These are phyloP conservation scores for Russula virescens DNA, from an alignment of 768 basidiomycete genomes.

Conservation along the genomic window DNA sequence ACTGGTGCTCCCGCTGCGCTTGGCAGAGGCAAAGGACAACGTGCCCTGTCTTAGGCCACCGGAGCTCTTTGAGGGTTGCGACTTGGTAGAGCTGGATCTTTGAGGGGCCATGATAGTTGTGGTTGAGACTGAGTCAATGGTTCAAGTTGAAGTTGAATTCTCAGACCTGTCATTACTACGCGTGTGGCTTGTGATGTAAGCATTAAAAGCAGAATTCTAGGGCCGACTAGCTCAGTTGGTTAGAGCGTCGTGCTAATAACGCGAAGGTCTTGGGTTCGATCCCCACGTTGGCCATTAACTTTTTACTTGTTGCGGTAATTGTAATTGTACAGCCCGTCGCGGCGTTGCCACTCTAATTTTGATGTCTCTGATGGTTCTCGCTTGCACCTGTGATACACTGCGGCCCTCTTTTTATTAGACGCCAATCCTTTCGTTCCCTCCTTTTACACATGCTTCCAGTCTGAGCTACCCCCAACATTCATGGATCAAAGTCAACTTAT, in stretches of 20 bases:
- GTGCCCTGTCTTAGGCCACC: slow-evolving; percentile 19
- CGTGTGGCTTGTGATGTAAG: not conserved
- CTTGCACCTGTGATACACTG: not conserved
- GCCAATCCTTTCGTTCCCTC: not conserved
- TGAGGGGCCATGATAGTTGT: slow-evolving; percentile 17
- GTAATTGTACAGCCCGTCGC: no score
- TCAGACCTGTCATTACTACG: not conserved
- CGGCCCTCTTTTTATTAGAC: not conserved
- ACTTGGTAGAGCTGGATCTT: slow-evolving; percentile 9
- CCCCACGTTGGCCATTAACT: slow-evolving; percentile 28
- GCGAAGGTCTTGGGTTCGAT: slow-evolving; percentile 31
- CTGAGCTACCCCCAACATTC: not conserved
- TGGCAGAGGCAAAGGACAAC: slow-evolving; percentile 20
- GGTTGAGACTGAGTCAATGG: not conserved
- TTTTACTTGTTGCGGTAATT: not conserved
- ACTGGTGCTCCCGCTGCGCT: slow-evolving; percentile 21
- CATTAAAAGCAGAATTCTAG: not conserved
- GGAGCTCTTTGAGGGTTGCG: slow-evolving; percentile 3
- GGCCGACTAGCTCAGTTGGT: slow-evolving; percentile 93
- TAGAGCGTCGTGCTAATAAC: slow-evolving; percentile 86
- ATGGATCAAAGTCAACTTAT: slow-evolving; percentile 16
- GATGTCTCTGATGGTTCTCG: not conserved
- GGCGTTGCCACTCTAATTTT: no score
- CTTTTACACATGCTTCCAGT: not conserved
- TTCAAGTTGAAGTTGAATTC: not conserved